Base-by-base conservation (phyloP, 2,329 filamentous ascomycete genomes). In the Tolypocladium tropicale region DNA sequence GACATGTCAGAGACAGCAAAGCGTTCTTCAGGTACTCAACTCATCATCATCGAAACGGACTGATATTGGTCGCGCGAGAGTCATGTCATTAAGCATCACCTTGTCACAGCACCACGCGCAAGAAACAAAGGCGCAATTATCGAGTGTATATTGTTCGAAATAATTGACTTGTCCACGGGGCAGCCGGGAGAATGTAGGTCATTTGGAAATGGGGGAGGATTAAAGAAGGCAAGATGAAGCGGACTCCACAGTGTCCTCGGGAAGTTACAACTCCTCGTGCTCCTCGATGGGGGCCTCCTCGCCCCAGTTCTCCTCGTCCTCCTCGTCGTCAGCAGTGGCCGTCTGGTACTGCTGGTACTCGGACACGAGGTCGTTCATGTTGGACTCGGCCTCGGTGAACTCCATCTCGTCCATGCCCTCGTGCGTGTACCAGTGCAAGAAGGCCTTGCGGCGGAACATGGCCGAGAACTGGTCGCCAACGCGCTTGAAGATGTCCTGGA, bases 371-470 rank as follows among this genome's bases (percentile, higher is more conserved):
- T 99, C 94, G 83, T 99, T 97, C 94, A 99, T 97, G 84, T 99
- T 99, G 79, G 90, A 95, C 87, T 99, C 94, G 68, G 94, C 94
- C 85, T 99, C 94, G 73, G 94, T 99, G 83, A 99, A 99, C 82
- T 99, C 94, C 94, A 99, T 97, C 88, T 99, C 94, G 79, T 99
- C 94, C 94, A 99, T 99, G 81, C 94, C 94, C 85, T 99, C 94
- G 73, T 92, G 91, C 85, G 94, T 99, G 82, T 99, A 99, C 94
- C 94, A 99, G 83, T 97, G 94, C 85, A 99, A 90, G 90, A 99
- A 99, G 86, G 94, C 94, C 89, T 97, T 99, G 80, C 94, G 91
- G 80, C 94, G 86, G 88, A 99, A 99, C 94, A 99, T 99, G 74
- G 92, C 94, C 79, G 88, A 92, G 86, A 99, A 99, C 81, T 99